These are phyloP conservation scores for Exserohilum rostratum DNA, from an alignment of 2,329 filamentous ascomycete genomes.

Conservation along the genomic window DNA sequence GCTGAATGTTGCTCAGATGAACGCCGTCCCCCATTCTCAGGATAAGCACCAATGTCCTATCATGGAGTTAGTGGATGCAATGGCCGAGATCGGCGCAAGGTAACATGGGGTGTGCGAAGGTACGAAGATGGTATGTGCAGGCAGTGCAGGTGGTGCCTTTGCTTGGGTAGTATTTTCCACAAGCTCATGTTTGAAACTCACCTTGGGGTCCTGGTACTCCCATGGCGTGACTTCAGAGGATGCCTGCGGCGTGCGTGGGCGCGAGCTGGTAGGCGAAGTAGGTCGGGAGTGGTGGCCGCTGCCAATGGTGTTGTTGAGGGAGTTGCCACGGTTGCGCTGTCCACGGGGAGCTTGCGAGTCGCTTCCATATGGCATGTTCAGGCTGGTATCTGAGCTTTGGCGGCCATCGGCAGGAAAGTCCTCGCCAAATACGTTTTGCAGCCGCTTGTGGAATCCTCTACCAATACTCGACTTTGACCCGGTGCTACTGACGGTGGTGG, in stretches of 20 bases:
- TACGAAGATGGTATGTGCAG: neutral
- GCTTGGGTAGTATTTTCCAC: neutral
- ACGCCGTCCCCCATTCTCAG: conserved; percentile 42
- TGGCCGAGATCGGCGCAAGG: conserved; percentile 4
- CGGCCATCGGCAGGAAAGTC: conserved; percentile 72
- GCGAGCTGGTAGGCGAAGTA: conserved; percentile 74
- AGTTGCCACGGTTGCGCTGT: conserved; percentile 79
- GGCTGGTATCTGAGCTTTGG: conserved; percentile 74
- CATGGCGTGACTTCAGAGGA: conserved; percentile 97
- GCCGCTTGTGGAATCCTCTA: conserved; percentile 73
- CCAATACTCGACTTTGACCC: conserved; percentile 77
- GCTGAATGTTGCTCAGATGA: conserved; percentile 44
- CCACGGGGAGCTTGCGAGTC: conserved; percentile 67
- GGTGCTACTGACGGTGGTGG: conserved; percentile 83
- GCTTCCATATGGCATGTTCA: conserved; percentile 57
- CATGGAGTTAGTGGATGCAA: conserved; percentile 19
- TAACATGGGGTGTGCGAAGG: neutral
- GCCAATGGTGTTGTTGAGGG: conserved; percentile 68
- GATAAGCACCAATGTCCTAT: conserved; percentile 38
- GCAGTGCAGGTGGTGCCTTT: neutral
- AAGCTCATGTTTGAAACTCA: conserved; percentile 51
- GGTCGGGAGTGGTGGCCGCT: conserved; percentile 60
- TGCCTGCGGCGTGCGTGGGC: conserved; percentile 83
- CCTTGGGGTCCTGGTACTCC: conserved; percentile 85
- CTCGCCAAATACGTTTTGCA: conserved; percentile 92